These are phyloP conservation scores for Takashimella koratensis DNA, from an alignment of 1,284 basidiomycete species.

Conservation along the genomic window DNA sequence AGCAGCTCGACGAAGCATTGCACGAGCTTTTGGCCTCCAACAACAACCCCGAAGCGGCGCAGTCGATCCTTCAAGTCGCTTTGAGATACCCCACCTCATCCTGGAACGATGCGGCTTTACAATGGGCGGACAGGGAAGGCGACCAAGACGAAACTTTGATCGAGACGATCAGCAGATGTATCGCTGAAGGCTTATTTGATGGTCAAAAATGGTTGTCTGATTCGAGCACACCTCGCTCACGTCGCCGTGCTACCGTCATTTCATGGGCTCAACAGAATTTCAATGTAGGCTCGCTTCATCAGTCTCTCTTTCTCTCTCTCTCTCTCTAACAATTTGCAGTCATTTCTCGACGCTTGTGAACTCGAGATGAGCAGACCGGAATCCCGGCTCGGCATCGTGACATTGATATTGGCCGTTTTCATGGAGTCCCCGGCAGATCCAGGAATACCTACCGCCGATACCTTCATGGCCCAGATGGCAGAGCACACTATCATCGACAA, in stretches of 20 bases:
- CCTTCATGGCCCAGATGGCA: slow-evolving; percentile 27
- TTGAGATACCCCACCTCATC: background rate
- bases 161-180: background rate
- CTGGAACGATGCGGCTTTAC: background rate
- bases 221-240: background rate
- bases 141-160: background rate
- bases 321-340: slow-evolving; percentile 4
- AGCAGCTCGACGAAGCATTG: background rate
- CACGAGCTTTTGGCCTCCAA: background rate
- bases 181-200: slow-evolving; percentile 8
- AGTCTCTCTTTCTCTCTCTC: too few species aligned
- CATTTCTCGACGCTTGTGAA: slow-evolving; percentile 11
- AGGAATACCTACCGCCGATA: slow-evolving; percentile 17
- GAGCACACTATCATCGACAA: slow-evolving; percentile 19
- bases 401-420: slow-evolving; percentile 26
- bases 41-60: slow-evolving; percentile 10
- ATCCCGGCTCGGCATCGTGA: slow-evolving; percentile 21
- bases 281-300: slow-evolving; percentile 15
- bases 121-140: background rate
- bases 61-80: slow-evolving; percentile 10
- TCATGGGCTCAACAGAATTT: slow-evolving; percentile 19
- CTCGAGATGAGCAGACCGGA: slow-evolving; percentile 9
- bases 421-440: slow-evolving; percentile 25
- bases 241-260: slow-evolving; percentile 2
- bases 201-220: slow-evolving; percentile 5